Evolutionary conservation across 768 basidiomycete species (phyloP).

Genomic region (Leccinum longicurvipes): DNA sequence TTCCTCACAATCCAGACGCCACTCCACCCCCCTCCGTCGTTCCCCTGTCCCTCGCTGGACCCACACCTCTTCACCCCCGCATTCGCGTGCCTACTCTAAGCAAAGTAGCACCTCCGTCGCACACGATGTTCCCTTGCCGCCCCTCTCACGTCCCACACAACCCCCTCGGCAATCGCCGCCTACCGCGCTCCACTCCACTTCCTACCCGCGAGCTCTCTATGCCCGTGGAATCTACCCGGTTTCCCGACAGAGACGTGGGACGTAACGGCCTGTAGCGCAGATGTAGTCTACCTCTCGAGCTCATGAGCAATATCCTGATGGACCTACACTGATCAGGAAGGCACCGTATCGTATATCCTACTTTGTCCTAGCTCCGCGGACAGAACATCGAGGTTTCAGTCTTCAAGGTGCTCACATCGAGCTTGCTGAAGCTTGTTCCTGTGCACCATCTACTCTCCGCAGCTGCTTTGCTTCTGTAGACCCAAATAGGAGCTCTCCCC

Average conservation of each 20-base stretch:
- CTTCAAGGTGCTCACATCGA: background rate
- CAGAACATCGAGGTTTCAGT: conserved; percentile 8
- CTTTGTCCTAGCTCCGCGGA: conserved; percentile 11
- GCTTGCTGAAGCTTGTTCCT: conserved; percentile 2
- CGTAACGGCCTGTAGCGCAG: background rate
- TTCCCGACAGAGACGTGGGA: background rate
- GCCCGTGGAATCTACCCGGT: no score
- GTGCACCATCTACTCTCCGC: background rate
- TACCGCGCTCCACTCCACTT: conserved; percentile 6
- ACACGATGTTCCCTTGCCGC: background rate
- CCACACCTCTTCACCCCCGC: background rate
- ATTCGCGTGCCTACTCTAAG: background rate
- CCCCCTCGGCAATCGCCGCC: conserved; percentile 17
- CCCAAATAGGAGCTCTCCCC: background rate
- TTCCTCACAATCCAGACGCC: background rate
- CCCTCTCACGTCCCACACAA: conserved; percentile 2
- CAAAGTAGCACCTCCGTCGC: background rate
- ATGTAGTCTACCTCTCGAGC: background rate
- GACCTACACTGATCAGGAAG: conserved; percentile 2
- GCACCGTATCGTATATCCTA: background rate
- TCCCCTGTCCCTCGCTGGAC: background rate
- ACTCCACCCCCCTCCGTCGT: background rate
- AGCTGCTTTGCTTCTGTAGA: background rate
- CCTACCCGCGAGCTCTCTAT: background rate
- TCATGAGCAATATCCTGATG: background rate